Evolutionary conservation across 805 yeast genomes (phyloP).

Genomic region (Lachancea quebecensis): DNA sequence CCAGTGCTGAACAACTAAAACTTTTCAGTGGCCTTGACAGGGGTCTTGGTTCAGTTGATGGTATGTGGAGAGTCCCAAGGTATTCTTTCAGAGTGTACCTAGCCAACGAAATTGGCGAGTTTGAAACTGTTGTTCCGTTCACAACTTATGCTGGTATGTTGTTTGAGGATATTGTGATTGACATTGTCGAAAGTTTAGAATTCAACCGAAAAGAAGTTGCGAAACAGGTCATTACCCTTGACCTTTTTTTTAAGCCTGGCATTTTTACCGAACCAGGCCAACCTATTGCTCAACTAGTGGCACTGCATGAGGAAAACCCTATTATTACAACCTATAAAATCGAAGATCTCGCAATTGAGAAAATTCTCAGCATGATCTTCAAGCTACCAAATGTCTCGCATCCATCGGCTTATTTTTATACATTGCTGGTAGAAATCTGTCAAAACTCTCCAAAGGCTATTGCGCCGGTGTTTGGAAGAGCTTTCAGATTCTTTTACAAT

Average conservation of each 20-base stretch:
- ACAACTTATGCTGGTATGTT: constrained; percentile 50
- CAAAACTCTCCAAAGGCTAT: constrained; percentile 71
- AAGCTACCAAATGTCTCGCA: constrained; percentile 62
- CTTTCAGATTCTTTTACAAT: constrained; percentile 73
- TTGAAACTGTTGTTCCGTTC: constrained; percentile 60
- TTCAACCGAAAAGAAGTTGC: constrained; percentile 86
- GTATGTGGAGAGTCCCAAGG: constrained; percentile 62
- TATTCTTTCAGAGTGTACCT: constrained; percentile 54
- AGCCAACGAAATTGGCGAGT: constrained; percentile 41
- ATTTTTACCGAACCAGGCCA: constrained; percentile 69
- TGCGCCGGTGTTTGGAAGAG: constrained; percentile 93
- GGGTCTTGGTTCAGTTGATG: constrained; percentile 49
- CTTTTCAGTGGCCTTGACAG: constrained; percentile 30
- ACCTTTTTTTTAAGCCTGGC: constrained; percentile 59
- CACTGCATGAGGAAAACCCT: constrained; percentile 35
- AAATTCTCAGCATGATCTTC: constrained; percentile 70
- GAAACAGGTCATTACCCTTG: constrained; percentile 69
- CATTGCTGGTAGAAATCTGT: constrained; percentile 82
- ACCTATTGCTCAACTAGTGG: constrained; percentile 61
- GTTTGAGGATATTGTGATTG: constrained; percentile 68
- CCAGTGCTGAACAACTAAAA: constrained; percentile 33
- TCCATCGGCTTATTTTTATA: constrained; percentile 71
- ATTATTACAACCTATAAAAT: constrained; percentile 72
- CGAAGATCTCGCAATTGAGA: constrained; percentile 84
- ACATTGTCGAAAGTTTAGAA: constrained; percentile 70